Percentiles rank a stretch among this genome's conserved stretches.
These are phyloP conservation scores for Pycnococcus provasolii DNA, from an alignment of 139 green algal genomes.

Conservation along the genomic window DNA sequence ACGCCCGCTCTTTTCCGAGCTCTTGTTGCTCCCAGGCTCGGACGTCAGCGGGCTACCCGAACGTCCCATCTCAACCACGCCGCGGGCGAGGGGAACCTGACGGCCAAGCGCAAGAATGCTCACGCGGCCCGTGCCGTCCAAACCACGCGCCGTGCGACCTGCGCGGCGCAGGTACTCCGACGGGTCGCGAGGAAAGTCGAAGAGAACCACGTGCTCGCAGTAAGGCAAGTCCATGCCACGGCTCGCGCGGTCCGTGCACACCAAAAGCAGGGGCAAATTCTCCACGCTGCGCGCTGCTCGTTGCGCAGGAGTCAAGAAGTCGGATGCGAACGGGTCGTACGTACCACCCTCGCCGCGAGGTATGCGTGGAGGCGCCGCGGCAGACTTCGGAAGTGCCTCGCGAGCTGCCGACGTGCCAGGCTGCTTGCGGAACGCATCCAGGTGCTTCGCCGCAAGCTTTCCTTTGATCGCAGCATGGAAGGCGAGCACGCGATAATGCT, in stretches of 20 bases:
- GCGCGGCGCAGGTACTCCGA: slow-evolving; percentile 85
- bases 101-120: slow-evolving; percentile 70
- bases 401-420: no score
- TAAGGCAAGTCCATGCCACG: slow-evolving; percentile 62
- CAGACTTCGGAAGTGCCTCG: no score
- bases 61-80: no score
- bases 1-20: no score
- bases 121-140: slow-evolving; percentile 58
- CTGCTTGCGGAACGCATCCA: slow-evolving; percentile 53
- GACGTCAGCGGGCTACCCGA: no score
- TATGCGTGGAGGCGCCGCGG: no score
- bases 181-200: slow-evolving; percentile 90
- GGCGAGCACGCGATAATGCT: slow-evolving; percentile 45
- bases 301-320: neutral
- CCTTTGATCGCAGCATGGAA: slow-evolving; percentile 73
- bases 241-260: slow-evolving; percentile 63
- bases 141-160: slow-evolving; percentile 71
- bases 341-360: no score
- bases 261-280: slow-evolving; percentile 38
- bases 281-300: no score
- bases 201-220: slow-evolving; percentile 75
- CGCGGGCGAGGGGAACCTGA: slow-evolving; percentile 46
- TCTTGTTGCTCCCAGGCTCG: no score
- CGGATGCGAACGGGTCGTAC: neutral
- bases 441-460: slow-evolving; percentile 34